Percentiles rank a stretch among this genome's conserved stretches.
Evolutionary conservation across 768 basidiomycete species (phyloP).

Genomic region (Antrodiella citrinella): DNA sequence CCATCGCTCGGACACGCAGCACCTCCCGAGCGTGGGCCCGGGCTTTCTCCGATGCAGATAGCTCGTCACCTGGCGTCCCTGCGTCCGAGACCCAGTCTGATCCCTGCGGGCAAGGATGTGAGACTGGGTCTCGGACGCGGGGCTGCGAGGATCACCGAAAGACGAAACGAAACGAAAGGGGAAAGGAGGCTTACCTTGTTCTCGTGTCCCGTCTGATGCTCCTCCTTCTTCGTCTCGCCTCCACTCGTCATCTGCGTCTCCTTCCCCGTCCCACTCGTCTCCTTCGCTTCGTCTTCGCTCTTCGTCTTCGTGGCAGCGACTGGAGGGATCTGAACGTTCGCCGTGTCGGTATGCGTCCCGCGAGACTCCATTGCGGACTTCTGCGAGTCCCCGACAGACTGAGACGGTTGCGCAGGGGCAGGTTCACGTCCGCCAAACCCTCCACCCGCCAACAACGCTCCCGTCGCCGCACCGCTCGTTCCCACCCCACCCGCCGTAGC

Average conservation of each 20-base stretch:
- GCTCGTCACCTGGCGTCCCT: background rate
- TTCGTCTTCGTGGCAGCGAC: background rate
- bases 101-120: background rate
- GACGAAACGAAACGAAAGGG: background rate
- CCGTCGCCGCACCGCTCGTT: background rate
- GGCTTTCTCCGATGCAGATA: background rate
- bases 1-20: background rate
- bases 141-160: background rate
- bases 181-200: background rate
- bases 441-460: background rate
- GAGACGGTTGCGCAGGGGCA: background rate
- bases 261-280: background rate
- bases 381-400: background rate
- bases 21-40: background rate
- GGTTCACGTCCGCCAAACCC: background rate
- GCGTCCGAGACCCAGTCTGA: background rate
- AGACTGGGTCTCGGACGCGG: background rate
- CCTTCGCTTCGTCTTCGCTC: background rate
- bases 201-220: background rate
- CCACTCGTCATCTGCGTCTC: constrained; percentile 2
- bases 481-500: background rate
- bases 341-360: background rate
- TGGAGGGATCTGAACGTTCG: background rate
- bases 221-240: background rate
- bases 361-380: background rate